Evolutionary conservation across 306 rosid species (phyloP).

Genomic region (Medicago lupulina): DNA sequence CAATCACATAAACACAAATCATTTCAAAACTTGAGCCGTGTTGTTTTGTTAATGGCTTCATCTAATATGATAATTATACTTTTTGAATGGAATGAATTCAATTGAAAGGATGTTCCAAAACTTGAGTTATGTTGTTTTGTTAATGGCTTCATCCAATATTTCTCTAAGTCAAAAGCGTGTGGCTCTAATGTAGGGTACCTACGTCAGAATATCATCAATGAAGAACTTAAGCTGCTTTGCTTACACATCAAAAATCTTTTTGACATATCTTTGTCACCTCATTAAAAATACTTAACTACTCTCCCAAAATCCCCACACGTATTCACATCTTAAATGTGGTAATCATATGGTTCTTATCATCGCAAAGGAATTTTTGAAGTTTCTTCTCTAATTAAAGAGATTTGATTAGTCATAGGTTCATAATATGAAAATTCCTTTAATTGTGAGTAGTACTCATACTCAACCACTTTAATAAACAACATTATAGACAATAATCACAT

Average conservation of each 20-base stretch:
- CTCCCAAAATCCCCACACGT: slow-evolving; percentile 28
- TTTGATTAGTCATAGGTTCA: slow-evolving; percentile 46
- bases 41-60: slow-evolving; percentile 38
- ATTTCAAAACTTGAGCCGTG: slow-evolving; percentile 28
- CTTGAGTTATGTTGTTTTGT: slow-evolving; percentile 40
- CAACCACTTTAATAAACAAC: neutral
- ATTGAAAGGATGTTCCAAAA: neutral
- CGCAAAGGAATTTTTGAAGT: slow-evolving; percentile 6
- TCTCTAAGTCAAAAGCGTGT: slow-evolving; percentile 2
- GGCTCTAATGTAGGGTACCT: slow-evolving; percentile 47
- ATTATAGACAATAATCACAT: neutral
- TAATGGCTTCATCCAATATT: slow-evolving; percentile 3
- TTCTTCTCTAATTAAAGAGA: neutral
- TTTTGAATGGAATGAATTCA: no score
- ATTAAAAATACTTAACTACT: slow-evolving; percentile 47
- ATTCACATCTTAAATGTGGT: slow-evolving; percentile 27
- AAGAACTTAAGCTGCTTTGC: slow-evolving; percentile 42
- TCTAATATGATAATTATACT: neutral
- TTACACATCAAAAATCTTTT: slow-evolving; percentile 65
- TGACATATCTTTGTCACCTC: slow-evolving; percentile 57
- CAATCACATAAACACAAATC: slow-evolving; percentile 28
- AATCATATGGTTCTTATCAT: slow-evolving; percentile 31
- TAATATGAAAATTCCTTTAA: neutral
- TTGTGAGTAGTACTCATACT: neutral
- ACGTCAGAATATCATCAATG: slow-evolving; percentile 48